Conservation (phyloP, 2,329 filamentous ascomycete genomes). For the Aspergillus uvarum region DNA sequence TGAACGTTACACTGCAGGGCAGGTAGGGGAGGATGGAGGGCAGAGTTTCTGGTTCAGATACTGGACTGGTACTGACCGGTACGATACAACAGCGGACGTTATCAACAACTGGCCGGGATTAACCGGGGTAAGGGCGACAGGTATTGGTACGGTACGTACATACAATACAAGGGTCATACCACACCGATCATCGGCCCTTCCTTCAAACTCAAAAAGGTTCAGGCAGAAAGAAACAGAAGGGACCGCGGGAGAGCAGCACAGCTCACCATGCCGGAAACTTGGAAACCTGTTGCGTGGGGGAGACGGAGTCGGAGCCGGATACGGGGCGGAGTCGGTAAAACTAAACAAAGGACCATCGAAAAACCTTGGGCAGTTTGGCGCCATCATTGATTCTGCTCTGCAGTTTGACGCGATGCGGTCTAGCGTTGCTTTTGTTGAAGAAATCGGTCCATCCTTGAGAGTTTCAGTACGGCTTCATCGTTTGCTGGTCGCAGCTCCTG, state of each 20-base stretch:
- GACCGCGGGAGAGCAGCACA: no score
- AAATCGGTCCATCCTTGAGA: neutral
- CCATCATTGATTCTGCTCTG: neutral
- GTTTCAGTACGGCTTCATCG: neutral
- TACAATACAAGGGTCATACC: neutral
- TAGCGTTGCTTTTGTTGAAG: neutral
- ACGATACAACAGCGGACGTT: neutral
- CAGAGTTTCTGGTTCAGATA: neutral
- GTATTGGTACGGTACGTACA: neutral
- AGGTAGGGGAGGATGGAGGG: neutral
- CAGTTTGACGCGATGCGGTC: neutral
- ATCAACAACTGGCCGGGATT: neutral
- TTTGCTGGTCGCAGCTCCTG: neutral
- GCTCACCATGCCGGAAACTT: no score
- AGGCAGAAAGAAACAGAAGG: neutral
- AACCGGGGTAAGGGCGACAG: neutral
- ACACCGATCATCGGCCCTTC: neutral
- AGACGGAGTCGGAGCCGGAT: slow-evolving; percentile 4
- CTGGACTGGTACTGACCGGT: neutral
- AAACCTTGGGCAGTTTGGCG: neutral
- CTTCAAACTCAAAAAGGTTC: neutral
- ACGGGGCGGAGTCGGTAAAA: neutral
- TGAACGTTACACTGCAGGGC: slow-evolving; percentile 12
- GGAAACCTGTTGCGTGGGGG: neutral
- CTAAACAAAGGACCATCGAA: neutral